These are phyloP conservation scores for Phytophthora pini DNA, from an alignment of 352 stramenopile genomes.

Conservation along the genomic window DNA sequence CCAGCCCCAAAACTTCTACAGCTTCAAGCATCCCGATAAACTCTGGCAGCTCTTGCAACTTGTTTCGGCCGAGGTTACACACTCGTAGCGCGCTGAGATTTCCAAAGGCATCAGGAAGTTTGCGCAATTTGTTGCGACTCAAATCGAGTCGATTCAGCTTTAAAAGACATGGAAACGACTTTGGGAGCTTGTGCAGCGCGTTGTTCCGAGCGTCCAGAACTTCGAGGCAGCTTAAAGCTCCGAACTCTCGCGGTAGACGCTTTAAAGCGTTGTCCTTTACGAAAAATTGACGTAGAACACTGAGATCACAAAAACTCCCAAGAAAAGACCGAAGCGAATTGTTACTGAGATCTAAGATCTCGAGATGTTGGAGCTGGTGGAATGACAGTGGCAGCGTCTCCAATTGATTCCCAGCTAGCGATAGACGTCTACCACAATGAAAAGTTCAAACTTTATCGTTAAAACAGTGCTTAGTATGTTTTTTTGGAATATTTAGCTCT, in stretches of 20 bases:
- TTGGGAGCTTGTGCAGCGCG: constrained; percentile 47
- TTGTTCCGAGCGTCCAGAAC: constrained; percentile 55
- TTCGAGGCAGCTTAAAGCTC: constrained; percentile 42
- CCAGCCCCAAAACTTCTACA: constrained; percentile 42
- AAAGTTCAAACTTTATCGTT: neutral
- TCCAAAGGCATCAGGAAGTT: constrained; percentile 51
- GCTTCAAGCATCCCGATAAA: constrained; percentile 41
- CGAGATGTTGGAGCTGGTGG: constrained; percentile 44
- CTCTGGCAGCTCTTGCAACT: constrained; percentile 43
- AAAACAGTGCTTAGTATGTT: too few relatives aligned
- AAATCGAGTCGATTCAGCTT: constrained; percentile 43
- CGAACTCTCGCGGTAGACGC: constrained; percentile 45
- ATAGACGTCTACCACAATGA: constrained; percentile 41
- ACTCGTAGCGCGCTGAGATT: constrained; percentile 48
- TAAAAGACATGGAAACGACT: constrained; percentile 53
- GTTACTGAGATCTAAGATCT: constrained; percentile 47
- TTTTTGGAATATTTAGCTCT: neutral
- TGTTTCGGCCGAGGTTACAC: constrained; percentile 51
- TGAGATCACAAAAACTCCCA: constrained; percentile 62
- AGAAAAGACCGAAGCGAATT: constrained; percentile 53
- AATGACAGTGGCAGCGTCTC: constrained; percentile 67
- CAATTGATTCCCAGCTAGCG: constrained; percentile 57
- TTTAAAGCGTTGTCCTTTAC: constrained; percentile 45
- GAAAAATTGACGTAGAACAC: constrained; percentile 45
- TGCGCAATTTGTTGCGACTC: constrained; percentile 53